Base-by-base conservation (phyloP, 1,284 basidiomycete species). In the Pseudozyma hubeiensis region DNA sequence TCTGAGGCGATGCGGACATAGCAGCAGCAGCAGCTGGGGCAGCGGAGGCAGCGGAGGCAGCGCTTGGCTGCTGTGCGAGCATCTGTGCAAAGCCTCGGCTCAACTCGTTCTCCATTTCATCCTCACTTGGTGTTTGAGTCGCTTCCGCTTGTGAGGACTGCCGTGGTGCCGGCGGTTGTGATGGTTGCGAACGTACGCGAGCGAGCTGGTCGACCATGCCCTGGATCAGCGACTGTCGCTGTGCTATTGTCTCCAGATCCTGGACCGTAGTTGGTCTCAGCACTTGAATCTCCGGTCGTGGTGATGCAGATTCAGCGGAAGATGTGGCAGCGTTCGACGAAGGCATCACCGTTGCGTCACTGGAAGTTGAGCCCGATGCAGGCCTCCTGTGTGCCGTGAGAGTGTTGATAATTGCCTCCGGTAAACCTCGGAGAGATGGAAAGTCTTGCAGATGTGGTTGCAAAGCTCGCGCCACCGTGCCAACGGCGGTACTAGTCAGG, bases 131-230 rank as follows among this genome's bases (percentile, higher is more conserved):
- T 10, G 49, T 40, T 30, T 9, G 33, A 31, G 4, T 30, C 24
- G 19, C n/a, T 9, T 3, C 8, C 6, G 30, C 33, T 29, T 35
- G 33, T 37, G 48, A 19, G 4, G 52, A 34, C n/a, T 11, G 29
- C 6, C 5, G 48, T 3, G 24, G 7, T 34, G 45, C 51, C 13
- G 55, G 45, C 0, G 41, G 4, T 14, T 50, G 24, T 0, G 51
- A 1, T 30, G 37, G 59, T 53, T 66, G 69, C 13, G 19, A 29
- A 24, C 69, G 69, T 7, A 63, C n/a, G 19, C 56, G 58, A 0
- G 53, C 43, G 6, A 72, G 50, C 39, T 72, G 64, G 39, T 66
- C 54, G 48, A 63, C 51, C 40, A 72, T n/a, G 3, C 64, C 64
- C 5, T 53, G 37, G 37, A 72, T 53, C 16, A 66, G 55, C 14